Conservation (phyloP, 768 basidiomycete genomes). For the Kwoniella botswanensis region DNA sequence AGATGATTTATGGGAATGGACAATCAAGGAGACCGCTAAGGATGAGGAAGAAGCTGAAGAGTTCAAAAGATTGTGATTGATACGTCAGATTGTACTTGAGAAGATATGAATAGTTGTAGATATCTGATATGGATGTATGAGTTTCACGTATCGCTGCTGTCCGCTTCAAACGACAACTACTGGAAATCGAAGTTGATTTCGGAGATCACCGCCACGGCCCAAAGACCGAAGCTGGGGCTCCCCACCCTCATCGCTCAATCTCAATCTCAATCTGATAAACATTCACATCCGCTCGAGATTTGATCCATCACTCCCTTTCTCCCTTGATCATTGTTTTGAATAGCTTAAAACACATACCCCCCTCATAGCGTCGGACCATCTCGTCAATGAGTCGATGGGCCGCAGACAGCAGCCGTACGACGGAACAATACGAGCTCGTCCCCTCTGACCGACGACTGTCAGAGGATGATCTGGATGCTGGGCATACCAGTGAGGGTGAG, state of each 20-base stretch:
- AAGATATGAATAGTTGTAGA: too few species aligned
- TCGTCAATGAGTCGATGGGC: neutral
- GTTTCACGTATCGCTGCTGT: too few species aligned
- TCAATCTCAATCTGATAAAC: too few species aligned
- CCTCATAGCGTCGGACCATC: neutral
- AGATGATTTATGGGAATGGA: constrained; percentile 27
- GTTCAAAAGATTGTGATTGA: neutral
- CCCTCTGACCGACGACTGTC: neutral
- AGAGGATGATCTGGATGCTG: neutral
- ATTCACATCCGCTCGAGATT: too few species aligned
- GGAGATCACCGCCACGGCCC: neutral
- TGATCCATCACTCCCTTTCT: neutral
- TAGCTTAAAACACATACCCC: neutral
- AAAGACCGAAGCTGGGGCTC: neutral
- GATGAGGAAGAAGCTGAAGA: constrained; percentile 1
- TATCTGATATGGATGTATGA: too few species aligned
- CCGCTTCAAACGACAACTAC: too few species aligned
- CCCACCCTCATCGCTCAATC: too few species aligned
- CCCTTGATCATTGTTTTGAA: neutral
- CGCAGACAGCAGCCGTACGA: neutral
- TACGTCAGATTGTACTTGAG: neutral
- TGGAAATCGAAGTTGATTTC: too few species aligned
- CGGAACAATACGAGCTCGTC: neutral
- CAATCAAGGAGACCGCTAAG: constrained; percentile 15
- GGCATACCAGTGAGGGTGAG: neutral